phyloP scores from a whole-genome alignment of 495 filamentous ascomycete genomes.

The Neurospora sp. region DNA sequence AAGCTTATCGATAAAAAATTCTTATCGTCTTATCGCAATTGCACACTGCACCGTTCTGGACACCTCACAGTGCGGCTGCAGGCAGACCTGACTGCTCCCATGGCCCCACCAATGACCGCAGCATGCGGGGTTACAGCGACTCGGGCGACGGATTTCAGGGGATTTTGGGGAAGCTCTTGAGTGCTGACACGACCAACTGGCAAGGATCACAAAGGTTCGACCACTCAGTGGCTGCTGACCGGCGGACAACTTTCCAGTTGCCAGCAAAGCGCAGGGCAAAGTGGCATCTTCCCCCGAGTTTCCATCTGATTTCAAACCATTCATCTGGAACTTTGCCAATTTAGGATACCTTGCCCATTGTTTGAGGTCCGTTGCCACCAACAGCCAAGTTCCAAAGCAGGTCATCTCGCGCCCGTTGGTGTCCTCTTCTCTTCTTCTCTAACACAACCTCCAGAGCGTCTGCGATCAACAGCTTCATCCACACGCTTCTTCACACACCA shows the following conservation, averaged over 20 bases:
- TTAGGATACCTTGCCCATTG: not conserved
- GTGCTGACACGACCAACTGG: not conserved
- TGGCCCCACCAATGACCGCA: not conserved
- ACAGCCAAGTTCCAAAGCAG: not conserved
- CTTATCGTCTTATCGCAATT: not conserved
- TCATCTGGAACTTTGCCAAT: not conserved
- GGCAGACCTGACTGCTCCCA: not conserved
- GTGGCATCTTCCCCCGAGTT: slow-evolving; percentile 22
- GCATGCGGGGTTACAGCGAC: not conserved
- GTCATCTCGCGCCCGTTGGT: not conserved
- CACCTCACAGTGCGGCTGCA: not conserved
- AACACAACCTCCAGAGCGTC: not conserved
- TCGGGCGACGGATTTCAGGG: not conserved
- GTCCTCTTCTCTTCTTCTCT: not conserved
- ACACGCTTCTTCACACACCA: slow-evolving; percentile 11
- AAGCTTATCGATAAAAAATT: not conserved
- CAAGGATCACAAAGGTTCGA: slow-evolving; percentile 5
- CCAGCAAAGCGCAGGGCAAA: slow-evolving; percentile 17
- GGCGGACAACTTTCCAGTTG: not conserved
- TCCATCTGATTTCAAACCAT: slow-evolving; percentile 21
- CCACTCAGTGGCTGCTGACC: not conserved
- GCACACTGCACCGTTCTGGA: not conserved
- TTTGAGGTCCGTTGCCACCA: not conserved
- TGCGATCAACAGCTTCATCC: not conserved
- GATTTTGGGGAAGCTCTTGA: not conserved